Percentiles rank a stretch among this genome's conserved stretches.
Conservation (phyloP, 2,329 filamentous ascomycete genomes). For the Alternaria atra region DNA sequence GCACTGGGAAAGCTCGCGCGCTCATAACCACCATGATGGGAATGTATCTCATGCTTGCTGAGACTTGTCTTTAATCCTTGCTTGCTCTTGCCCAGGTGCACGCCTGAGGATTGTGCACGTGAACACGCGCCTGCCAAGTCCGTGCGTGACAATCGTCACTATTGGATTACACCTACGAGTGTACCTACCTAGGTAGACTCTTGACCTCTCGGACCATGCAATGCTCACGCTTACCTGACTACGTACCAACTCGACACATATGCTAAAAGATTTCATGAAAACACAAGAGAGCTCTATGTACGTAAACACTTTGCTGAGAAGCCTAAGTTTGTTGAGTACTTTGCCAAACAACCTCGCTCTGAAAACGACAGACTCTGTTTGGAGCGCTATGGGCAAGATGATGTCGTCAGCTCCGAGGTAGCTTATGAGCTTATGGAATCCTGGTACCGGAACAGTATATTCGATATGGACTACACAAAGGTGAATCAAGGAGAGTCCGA, state of each 20-base stretch:
- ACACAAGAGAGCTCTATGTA: background rate
- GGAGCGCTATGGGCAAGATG: slow-evolving; percentile 2
- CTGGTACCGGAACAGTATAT: background rate
- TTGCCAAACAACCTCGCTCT: background rate
- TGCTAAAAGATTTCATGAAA: background rate
- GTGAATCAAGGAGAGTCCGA: background rate
- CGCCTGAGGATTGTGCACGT: background rate
- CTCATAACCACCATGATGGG: background rate
- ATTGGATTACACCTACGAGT: background rate
- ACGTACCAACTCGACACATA: background rate
- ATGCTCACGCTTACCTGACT: background rate
- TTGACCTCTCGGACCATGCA: background rate
- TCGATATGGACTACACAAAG: background rate
- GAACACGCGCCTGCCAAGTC: background rate
- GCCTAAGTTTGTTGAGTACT: background rate
- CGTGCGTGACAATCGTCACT: background rate
- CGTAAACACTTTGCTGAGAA: background rate
- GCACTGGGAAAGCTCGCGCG: slow-evolving; percentile 66
- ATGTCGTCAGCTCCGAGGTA: background rate
- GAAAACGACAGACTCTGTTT: background rate
- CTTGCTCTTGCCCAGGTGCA: background rate
- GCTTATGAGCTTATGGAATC: background rate
- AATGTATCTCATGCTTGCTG: background rate
- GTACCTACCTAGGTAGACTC: background rate
- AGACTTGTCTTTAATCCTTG: background rate